phyloP scores from a whole-genome alignment of 73 alveolate species.

The Uronychia binucleata region DNA sequence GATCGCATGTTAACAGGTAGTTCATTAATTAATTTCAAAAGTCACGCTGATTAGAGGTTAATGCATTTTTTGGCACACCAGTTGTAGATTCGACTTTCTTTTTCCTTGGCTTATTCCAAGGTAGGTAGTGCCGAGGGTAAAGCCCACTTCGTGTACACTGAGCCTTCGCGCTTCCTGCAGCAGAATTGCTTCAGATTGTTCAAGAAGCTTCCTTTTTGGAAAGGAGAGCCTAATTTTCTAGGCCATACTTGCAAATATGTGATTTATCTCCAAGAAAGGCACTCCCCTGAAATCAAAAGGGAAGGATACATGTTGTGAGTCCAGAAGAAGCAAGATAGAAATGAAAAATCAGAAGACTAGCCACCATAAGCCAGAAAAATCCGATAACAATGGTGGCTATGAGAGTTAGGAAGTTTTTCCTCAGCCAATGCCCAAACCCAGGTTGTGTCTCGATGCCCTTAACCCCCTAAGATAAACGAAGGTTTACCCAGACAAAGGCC shows the following conservation, averaged over 20 bases:
- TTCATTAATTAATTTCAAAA: too few species aligned
- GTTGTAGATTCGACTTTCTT: background rate
- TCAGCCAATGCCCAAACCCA: constrained; percentile 5
- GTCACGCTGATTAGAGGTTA: background rate
- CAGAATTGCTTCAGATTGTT: background rate
- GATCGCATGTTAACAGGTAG: too few species aligned
- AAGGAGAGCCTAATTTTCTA: constrained; percentile 64
- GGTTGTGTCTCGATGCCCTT: background rate
- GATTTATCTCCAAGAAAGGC: constrained; percentile 59
- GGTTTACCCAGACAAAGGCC: background rate
- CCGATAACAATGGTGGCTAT: constrained; percentile 8
- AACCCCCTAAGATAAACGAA: background rate
- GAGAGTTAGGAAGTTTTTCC: background rate
- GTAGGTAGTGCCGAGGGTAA: constrained; percentile 35
- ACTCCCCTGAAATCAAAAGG: too few species aligned
- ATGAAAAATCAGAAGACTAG: constrained; percentile 39
- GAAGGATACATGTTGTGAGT: constrained; percentile 57
- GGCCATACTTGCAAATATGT: constrained; percentile 70
- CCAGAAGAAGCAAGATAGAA: constrained; percentile 14
- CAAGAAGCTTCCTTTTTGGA: constrained; percentile 44
- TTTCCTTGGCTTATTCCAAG: background rate
- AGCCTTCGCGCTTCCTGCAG: background rate
- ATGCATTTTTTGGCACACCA: background rate
- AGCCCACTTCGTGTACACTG: constrained; percentile 11
- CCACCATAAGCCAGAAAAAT: constrained; percentile 38